These are phyloP conservation scores for Phytophthora tentaculata DNA, from an alignment of 352 stramenopile genomes.

Conservation along the genomic window DNA sequence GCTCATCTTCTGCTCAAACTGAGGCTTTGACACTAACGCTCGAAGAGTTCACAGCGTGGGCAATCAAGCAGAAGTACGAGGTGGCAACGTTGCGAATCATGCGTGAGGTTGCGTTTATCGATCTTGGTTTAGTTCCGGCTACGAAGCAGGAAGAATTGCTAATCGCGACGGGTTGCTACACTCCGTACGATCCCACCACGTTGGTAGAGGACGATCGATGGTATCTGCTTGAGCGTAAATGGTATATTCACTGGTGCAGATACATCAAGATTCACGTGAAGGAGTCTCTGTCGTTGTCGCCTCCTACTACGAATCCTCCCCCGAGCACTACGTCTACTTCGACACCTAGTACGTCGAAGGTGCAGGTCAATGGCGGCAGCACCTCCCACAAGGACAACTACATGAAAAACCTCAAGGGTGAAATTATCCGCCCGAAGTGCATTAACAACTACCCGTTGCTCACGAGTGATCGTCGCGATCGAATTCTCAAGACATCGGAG, in stretches of 20 bases:
- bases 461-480: constrained; percentile 71
- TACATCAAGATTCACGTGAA: constrained; percentile 68
- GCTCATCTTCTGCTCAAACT: constrained; percentile 37
- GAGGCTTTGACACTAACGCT: constrained; percentile 54
- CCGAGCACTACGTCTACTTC: constrained; percentile 31
- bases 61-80: constrained; percentile 75
- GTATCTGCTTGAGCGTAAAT: constrained; percentile 86
- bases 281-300: constrained; percentile 37
- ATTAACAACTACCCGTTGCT: constrained; percentile 86
- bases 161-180: constrained; percentile 78
- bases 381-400: constrained; percentile 58
- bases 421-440: constrained; percentile 82
- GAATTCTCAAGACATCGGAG: constrained; percentile 71
- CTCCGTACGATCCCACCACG: constrained; percentile 65
- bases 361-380: constrained; percentile 35
- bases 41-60: constrained; percentile 76
- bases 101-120: constrained; percentile 85
- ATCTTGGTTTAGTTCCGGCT: constrained; percentile 72
- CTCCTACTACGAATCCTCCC: constrained; percentile 18
- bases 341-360: constrained; percentile 45
- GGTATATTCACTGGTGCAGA: constrained; percentile 87
- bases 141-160: constrained; percentile 83
- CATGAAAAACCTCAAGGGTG: constrained; percentile 81
- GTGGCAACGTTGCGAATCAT: constrained; percentile 83
- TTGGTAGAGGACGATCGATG: constrained; percentile 86